A percentile compares a stretch with the other conserved stretches of the same genome.
phyloP scores from a whole-genome alignment of 257 asterid species.

The Petrea volubilis region DNA sequence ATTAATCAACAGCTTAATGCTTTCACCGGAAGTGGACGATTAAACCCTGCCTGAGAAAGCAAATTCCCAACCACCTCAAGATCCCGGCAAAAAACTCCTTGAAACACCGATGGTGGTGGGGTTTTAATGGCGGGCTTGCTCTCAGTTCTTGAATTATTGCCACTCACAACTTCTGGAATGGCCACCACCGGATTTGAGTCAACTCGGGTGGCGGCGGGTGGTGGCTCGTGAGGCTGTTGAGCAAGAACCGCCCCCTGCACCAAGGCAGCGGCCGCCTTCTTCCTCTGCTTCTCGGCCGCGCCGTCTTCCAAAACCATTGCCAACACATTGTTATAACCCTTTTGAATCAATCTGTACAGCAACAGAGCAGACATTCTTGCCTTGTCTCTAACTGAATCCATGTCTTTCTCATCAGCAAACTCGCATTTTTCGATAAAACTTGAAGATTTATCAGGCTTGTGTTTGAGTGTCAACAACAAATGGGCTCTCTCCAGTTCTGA shows the following conservation, averaged over 20 bases:
- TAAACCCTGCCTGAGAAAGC: constrained; percentile 73
- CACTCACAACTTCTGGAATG: not conserved
- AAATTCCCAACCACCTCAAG: constrained; percentile 70
- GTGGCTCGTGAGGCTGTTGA: constrained; percentile 32
- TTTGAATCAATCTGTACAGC: constrained; percentile 89
- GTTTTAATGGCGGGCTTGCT: constrained; percentile 34
- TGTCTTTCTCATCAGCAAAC: constrained; percentile 71
- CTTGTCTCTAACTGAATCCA: constrained; percentile 73
- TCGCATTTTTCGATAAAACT: constrained; percentile 84
- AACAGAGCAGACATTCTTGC: constrained; percentile 73
- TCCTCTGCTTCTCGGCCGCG: constrained; percentile 63
- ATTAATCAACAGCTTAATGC: constrained; percentile 71
- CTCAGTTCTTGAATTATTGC: constrained; percentile 23
- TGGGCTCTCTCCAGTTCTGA: constrained; percentile 89
- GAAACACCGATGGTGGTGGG: constrained; percentile 54
- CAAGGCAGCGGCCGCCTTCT: constrained; percentile 52
- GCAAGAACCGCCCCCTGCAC: constrained; percentile 37
- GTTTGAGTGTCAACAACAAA: constrained; percentile 69
- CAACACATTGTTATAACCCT: constrained; percentile 68
- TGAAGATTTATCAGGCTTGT: constrained; percentile 85
- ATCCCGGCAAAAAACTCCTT: constrained; percentile 93
- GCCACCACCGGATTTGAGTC: not conserved
- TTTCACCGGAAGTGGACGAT: constrained; percentile 72
- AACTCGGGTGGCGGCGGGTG: not conserved
- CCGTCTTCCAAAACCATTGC: constrained; percentile 64